Evolutionary conservation across 768 basidiomycete species (phyloP).

Genomic region (Mycena epipterygia): DNA sequence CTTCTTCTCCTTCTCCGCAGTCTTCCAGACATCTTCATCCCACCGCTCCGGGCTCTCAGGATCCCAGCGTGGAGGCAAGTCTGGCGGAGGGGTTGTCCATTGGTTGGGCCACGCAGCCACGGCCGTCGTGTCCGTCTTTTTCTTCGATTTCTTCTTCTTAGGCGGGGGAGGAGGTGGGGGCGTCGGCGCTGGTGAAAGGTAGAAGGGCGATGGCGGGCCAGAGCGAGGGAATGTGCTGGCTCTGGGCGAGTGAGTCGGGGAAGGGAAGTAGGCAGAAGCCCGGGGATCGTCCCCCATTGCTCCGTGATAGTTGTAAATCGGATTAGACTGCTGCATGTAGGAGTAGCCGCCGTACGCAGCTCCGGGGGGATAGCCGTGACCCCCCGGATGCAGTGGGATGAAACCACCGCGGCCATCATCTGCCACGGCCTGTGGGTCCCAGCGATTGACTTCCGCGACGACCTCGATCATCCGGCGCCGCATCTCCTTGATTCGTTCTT

Average conservation of each 20-base stretch:
- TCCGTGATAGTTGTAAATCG: constrained; percentile 6
- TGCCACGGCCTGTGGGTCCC: constrained; percentile 32
- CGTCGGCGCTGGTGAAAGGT: neutral
- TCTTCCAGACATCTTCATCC: constrained; percentile 23
- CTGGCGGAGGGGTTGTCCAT: neutral
- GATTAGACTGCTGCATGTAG: constrained; percentile 7
- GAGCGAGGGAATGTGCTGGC: constrained; percentile 13
- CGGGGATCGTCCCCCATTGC: constrained; percentile 8
- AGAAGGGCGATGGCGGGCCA: constrained; percentile 11
- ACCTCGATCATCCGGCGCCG: constrained; percentile 68
- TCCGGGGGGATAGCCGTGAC: neutral
- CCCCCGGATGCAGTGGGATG: constrained; percentile 14
- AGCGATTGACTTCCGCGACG: constrained; percentile 46
- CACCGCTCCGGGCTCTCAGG: constrained; percentile 25
- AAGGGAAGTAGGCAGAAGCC: neutral
- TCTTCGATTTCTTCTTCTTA: constrained; percentile 21
- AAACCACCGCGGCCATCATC: constrained; percentile 32
- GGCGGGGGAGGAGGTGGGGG: constrained; percentile 1
- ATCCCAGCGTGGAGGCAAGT: constrained; percentile 3
- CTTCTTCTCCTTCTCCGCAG: constrained; percentile 31
- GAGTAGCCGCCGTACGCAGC: constrained; percentile 1
- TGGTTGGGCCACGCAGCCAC: constrained; percentile 25
- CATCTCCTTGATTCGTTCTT: constrained; percentile 59
- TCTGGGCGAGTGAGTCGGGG: constrained; percentile 6
- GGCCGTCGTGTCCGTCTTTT: constrained; percentile 15